These are phyloP conservation scores for Singerocomus inundabilis DNA, from an alignment of 1,284 basidiomycete genomes.

Conservation along the genomic window DNA sequence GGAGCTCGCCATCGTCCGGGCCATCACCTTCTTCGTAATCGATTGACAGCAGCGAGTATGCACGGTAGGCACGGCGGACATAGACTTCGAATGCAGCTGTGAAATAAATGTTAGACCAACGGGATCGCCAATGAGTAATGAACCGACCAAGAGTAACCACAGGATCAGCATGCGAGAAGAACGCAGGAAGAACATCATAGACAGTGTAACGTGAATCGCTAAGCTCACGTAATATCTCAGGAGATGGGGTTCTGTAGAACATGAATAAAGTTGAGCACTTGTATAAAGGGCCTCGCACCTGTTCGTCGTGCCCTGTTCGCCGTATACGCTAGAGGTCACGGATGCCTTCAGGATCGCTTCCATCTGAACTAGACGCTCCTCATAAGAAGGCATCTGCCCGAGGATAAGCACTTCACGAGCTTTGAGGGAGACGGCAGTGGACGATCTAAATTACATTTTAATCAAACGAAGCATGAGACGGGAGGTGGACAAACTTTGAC, in stretches of 20 bases:
- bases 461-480: not conserved
- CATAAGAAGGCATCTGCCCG: conserved; percentile 95
- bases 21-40: conserved; percentile 92
- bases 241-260: conserved; percentile 64
- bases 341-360: conserved; percentile 90
- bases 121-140: not conserved
- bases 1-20: conserved; percentile 74
- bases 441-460: conserved; percentile 55
- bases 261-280: not conserved
- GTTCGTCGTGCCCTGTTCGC: conserved; percentile 71
- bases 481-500: conserved; percentile 61
- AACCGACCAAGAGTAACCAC: conserved; percentile 78
- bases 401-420: conserved; percentile 97
- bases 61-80: conserved; percentile 92
- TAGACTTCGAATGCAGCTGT: conserved; percentile 95
- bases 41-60: conserved; percentile 88
- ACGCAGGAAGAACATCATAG: conserved; percentile 94
- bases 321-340: conserved; percentile 85
- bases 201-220: conserved; percentile 97
- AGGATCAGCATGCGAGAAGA: conserved; percentile 87
- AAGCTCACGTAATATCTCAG: conserved; percentile 88
- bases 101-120: conserved; percentile 7
- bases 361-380: conserved; percentile 93
- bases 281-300: conserved; percentile 41
- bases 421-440: conserved; percentile 88